Conservation (phyloP, 805 yeast species). For the Isabelozyma heimii region DNA sequence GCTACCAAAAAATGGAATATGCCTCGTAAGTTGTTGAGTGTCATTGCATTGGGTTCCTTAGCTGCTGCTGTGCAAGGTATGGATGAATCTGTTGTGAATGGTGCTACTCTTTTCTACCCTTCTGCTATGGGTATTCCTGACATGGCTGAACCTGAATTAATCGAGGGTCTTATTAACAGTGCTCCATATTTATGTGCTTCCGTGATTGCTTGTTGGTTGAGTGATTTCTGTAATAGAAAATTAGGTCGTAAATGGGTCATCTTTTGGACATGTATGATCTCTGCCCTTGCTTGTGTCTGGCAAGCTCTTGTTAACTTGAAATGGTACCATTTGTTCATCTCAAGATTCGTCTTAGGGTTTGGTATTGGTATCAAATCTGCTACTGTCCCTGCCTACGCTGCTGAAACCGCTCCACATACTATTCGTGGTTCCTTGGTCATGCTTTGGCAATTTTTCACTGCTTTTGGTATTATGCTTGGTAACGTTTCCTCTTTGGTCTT, state of each 20-base stretch:
- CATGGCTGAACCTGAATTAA: slow-evolving; percentile 48
- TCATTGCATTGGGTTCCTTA: slow-evolving; percentile 59
- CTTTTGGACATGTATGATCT: slow-evolving; percentile 57
- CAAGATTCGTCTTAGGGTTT: slow-evolving; percentile 54
- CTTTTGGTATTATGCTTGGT: slow-evolving; percentile 70
- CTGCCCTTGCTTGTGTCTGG: slow-evolving; percentile 64
- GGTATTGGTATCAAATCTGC: slow-evolving; percentile 69
- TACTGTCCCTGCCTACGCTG: slow-evolving; percentile 65
- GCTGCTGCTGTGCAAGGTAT: slow-evolving; percentile 74
- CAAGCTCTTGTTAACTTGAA: slow-evolving; percentile 61
- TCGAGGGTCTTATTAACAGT: slow-evolving; percentile 60
- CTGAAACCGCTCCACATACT: slow-evolving; percentile 57
- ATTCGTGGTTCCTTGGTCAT: slow-evolving; percentile 65
- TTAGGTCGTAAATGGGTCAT: slow-evolving; percentile 62
- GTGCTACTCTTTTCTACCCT: slow-evolving; percentile 64
- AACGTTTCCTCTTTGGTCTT: slow-evolving; percentile 59
- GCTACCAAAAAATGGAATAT: slow-evolving; percentile 43
- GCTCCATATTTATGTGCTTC: slow-evolving; percentile 66
- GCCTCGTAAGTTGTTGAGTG: slow-evolving; percentile 48
- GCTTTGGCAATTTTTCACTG: slow-evolving; percentile 77
- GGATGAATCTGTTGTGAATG: slow-evolving; percentile 72
- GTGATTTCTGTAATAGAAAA: slow-evolving; percentile 48
- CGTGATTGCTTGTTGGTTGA: slow-evolving; percentile 57
- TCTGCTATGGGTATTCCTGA: slow-evolving; percentile 45
- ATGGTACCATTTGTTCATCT: slow-evolving; percentile 58